phyloP scores from a whole-genome alignment of 108 stramenopile genomes.

The Tribonema minus region DNA sequence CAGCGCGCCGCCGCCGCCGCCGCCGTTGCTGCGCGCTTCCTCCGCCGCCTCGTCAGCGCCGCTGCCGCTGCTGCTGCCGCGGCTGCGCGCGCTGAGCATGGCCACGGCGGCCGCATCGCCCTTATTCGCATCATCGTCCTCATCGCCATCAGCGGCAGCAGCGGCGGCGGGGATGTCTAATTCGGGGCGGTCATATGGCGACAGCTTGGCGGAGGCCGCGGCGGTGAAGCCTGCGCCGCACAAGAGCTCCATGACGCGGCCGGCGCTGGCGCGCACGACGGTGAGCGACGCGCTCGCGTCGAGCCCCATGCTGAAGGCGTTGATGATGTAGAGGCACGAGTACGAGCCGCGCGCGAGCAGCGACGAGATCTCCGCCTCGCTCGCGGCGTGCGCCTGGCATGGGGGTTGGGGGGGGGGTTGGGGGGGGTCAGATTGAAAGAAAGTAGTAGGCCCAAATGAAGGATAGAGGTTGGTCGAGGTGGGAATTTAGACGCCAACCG shows the following conservation, averaged over 20 bases:
- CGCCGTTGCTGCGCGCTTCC: not conserved
- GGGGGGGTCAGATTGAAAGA: too few relatives aligned
- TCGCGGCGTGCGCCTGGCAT: not conserved
- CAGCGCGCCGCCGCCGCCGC: not conserved
- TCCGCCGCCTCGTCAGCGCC: not conserved
- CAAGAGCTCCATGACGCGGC: conserved; percentile 22
- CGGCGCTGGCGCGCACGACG: conserved; percentile 22
- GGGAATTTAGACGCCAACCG: too few relatives aligned
- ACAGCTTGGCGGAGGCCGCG: not conserved
- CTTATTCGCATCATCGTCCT: too few relatives aligned
- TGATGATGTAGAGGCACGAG: conserved; percentile 37
- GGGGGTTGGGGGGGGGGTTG: too few relatives aligned
- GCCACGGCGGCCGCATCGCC: not conserved
- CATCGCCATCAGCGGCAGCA: not conserved
- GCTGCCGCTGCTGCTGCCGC: not conserved
- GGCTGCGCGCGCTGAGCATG: not conserved
- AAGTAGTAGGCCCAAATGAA: too few relatives aligned
- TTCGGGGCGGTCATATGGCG: not conserved
- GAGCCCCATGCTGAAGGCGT: conserved; percentile 10
- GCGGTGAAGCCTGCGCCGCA: conserved; percentile 9
- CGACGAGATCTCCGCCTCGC: conserved; percentile 15
- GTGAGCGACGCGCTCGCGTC: conserved; percentile 5
- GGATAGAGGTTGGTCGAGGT: too few relatives aligned
- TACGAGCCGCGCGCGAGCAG: conserved; percentile 22
- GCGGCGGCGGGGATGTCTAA: not conserved